Evolutionary conservation across 2,329 filamentous ascomycete species (phyloP).

Genomic region (Orbilia brochopaga): DNA sequence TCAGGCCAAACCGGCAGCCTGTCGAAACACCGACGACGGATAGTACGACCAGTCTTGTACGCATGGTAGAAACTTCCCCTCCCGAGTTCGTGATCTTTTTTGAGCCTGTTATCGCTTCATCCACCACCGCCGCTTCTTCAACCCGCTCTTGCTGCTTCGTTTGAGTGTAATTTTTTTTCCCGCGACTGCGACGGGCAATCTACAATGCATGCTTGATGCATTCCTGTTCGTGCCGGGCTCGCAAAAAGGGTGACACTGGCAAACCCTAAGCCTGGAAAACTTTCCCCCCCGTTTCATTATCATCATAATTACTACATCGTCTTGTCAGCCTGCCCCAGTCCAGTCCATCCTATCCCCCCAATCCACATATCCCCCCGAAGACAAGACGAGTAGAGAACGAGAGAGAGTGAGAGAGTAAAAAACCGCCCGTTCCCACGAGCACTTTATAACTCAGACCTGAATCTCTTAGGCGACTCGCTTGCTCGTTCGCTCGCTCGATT

Average conservation of each 20-base stretch:
- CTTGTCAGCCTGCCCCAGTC: neutral
- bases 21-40: constrained; percentile 23
- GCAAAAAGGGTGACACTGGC: constrained; percentile 12
- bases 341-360: neutral
- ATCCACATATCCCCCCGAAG: too few relatives aligned
- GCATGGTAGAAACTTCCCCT: constrained; percentile 1
- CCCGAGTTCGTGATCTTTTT: too few relatives aligned
- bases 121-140: neutral
- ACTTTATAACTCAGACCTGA: constrained; percentile 13
- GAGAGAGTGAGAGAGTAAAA: neutral
- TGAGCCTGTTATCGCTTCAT: neutral
- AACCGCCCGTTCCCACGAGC: neutral
- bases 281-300: neutral
- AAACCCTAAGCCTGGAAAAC: constrained; percentile 17
- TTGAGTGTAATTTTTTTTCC: too few relatives aligned
- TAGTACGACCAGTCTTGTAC: neutral
- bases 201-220: constrained; percentile 5
- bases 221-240: constrained; percentile 52
- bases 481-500: constrained; percentile 31
- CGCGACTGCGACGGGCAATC: constrained; percentile 26
- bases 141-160: too few relatives aligned
- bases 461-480: constrained; percentile 48
- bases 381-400: neutral
- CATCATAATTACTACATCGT: neutral
- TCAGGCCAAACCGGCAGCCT: constrained; percentile 43